Evolutionary conservation across 495 filamentous ascomycete genomes (phyloP).

Genomic region (Penicillium lagena): DNA sequence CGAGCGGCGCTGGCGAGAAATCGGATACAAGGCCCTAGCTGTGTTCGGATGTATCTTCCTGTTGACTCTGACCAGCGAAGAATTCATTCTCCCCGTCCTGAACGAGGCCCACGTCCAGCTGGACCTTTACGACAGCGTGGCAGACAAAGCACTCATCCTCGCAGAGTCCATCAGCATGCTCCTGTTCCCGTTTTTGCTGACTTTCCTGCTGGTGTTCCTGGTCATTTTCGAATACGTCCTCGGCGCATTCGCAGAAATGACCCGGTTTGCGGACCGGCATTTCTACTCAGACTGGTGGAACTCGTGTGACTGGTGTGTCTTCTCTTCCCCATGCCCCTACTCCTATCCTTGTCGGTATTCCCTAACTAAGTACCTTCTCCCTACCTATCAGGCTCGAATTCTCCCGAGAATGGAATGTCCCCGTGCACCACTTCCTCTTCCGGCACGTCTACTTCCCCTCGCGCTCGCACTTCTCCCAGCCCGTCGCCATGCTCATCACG

Average conservation of each 20-base stretch:
- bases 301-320: conserved; percentile 46
- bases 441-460: conserved; percentile 88
- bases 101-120: conserved; percentile 66
- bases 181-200: conserved; percentile 96
- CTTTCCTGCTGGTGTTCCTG: conserved; percentile 88
- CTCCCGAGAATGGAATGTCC: conserved; percentile 94
- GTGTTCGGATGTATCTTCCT: conserved; percentile 97
- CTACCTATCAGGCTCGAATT: conserved; percentile 71
- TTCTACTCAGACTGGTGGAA: conserved; percentile 98
- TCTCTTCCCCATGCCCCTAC: neutral
- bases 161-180: conserved; percentile 90
- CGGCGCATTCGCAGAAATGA: conserved; percentile 90
- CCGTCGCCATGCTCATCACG: conserved; percentile 80
- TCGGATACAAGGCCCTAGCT: conserved; percentile 79
- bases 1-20: conserved; percentile 68
- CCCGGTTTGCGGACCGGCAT: conserved; percentile 87
- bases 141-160: conserved; percentile 71
- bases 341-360: no score
- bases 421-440: conserved; percentile 95
- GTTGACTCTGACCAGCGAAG: conserved; percentile 82
- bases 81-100: conserved; percentile 91
- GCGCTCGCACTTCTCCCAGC: conserved; percentile 64
- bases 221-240: conserved; percentile 97
- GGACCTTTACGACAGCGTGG: conserved; percentile 44
- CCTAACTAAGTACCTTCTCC: no score